Evolutionary conservation across 2,329 filamentous ascomycete genomes (phyloP).

Genomic region (Trichophyton schoenleinii): DNA sequence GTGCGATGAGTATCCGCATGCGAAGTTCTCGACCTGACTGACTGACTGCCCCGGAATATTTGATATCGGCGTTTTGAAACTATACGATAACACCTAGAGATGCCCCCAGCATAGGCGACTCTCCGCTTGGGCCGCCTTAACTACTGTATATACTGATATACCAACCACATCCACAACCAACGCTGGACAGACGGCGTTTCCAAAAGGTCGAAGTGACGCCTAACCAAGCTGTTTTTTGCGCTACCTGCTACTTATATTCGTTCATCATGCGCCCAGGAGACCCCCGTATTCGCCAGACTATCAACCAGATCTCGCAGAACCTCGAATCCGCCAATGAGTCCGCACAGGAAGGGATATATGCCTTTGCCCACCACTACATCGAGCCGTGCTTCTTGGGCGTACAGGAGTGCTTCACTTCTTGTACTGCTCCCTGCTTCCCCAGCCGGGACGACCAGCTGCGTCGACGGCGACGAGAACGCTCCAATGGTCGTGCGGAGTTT

Average conservation of each 20-base stretch:
- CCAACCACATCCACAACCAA: not conserved
- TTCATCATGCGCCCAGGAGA: slow-evolving; percentile 54
- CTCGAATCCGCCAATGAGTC: slow-evolving; percentile 82
- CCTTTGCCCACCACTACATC: slow-evolving; percentile 75
- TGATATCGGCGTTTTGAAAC: not conserved
- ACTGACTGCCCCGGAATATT: not conserved
- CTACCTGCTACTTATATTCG: not conserved
- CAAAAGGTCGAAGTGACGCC: too few species aligned
- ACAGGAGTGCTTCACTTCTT: slow-evolving; percentile 50
- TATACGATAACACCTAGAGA: not conserved
- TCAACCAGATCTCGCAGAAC: slow-evolving; percentile 85
- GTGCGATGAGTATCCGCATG: not conserved
- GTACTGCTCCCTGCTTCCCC: slow-evolving; percentile 58
- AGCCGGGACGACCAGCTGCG: slow-evolving; percentile 62
- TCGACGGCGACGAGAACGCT: slow-evolving; percentile 50
- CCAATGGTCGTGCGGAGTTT: slow-evolving; percentile 56
- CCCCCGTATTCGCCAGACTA: slow-evolving; percentile 79
- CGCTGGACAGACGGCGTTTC: not conserved
- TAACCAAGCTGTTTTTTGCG: not conserved
- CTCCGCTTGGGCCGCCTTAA: not conserved
- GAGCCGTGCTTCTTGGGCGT: slow-evolving; percentile 64
- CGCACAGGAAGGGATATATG: slow-evolving; percentile 82
- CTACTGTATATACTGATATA: not conserved
- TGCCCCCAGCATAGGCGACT: not conserved
- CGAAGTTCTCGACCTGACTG: not conserved